These are phyloP conservation scores for Letharia columbiana DNA, from an alignment of 495 filamentous ascomycete species.

Conservation along the genomic window DNA sequence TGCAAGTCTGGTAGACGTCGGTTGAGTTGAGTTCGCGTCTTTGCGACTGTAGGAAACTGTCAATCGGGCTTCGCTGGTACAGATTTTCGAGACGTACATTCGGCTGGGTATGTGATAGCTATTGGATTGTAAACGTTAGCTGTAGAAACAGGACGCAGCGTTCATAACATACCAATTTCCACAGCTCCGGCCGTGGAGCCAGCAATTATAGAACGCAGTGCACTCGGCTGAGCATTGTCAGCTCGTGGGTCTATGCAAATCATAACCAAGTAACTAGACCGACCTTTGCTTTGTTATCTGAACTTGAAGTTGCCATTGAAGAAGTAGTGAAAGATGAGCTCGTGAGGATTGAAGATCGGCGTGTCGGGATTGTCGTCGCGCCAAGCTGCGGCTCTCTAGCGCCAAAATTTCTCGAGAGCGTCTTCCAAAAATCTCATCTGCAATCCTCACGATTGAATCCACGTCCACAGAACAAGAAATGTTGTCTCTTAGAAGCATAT, in stretches of 20 bases:
- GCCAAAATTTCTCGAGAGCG: slow-evolving; percentile 13
- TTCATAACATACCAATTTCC: slow-evolving; percentile 63
- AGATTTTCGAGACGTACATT: slow-evolving; percentile 51
- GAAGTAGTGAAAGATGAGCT: not conserved
- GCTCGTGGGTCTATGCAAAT: slow-evolving; percentile 4
- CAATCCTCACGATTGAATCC: slow-evolving; percentile 20
- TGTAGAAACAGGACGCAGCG: slow-evolving; percentile 4
- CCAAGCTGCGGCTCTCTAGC: slow-evolving; percentile 1
- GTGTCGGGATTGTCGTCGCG: not conserved
- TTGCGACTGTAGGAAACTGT: slow-evolving; percentile 55
- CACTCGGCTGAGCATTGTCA: slow-evolving; percentile 54
- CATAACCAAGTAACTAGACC: not conserved
- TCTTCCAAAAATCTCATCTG: slow-evolving; percentile 2
- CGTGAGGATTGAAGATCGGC: not conserved
- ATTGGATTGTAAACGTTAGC: slow-evolving; percentile 7
- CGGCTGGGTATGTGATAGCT: slow-evolving; percentile 96
- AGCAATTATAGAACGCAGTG: slow-evolving; percentile 76
- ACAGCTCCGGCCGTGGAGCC: slow-evolving; percentile 86
- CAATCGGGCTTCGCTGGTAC: slow-evolving; percentile 1
- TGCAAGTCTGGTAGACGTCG: slow-evolving; percentile 66
- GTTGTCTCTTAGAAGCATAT: slow-evolving; percentile 64
- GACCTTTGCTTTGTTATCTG: slow-evolving; percentile 41
- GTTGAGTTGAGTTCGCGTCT: slow-evolving; percentile 92
- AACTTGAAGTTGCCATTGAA: slow-evolving; percentile 36
- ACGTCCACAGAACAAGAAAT: slow-evolving; percentile 38